Base-by-base conservation (phyloP, 148 eudicot genomes). In the Gaultheria prostrata region DNA sequence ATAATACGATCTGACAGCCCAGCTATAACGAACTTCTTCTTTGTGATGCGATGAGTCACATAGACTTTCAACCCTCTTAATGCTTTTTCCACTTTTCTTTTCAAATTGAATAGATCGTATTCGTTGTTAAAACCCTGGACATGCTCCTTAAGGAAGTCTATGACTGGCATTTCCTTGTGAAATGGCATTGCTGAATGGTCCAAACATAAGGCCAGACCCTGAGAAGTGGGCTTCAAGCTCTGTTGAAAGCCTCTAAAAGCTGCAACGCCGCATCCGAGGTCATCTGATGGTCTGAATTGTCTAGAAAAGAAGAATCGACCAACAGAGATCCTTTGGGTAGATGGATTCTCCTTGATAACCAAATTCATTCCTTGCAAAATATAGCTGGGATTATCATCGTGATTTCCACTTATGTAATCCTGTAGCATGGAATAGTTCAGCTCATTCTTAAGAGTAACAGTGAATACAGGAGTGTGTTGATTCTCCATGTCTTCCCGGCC, bases 11-110 rank as follows among this genome's bases (percentile, higher is more conserved):
- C 81, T 39, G 92, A 86, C 50, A 93, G 79, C 54, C 93, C 92
- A 0, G 84, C n/a, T 12, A 91, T 83, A 21, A 77, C 20, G 74
- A 83, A 93, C 84, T 87, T 90, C 89, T 92, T 93, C 21, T 87
- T 90, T 46, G 93, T 90, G 0, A 13, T 17, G 2, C 94, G 94
- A 78, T 93, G 96, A 80, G 82, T 90, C n/a, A 93, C 96, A 2
- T 59, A 82, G 30, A 93, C 93, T 85, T 88, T 88, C 75, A 90
- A 82, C 45, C 92, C 92, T 77, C 39, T 82, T 59, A 93, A 73
- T 28, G 86, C 90, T 35, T 35, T 11, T 12, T 45, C 50, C 15
- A 90, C 89, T 1, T 81, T 61, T 50, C 43, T 65, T 78, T 70
- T 78, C 14, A 72, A 75, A 72, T 35, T 85, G 6, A 35, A 43